Evolutionary conservation across 768 basidiomycete genomes (phyloP), one percentile per base, ranked within the genome.

Genomic region (Phlebiopsis flavidoalba): DNA sequence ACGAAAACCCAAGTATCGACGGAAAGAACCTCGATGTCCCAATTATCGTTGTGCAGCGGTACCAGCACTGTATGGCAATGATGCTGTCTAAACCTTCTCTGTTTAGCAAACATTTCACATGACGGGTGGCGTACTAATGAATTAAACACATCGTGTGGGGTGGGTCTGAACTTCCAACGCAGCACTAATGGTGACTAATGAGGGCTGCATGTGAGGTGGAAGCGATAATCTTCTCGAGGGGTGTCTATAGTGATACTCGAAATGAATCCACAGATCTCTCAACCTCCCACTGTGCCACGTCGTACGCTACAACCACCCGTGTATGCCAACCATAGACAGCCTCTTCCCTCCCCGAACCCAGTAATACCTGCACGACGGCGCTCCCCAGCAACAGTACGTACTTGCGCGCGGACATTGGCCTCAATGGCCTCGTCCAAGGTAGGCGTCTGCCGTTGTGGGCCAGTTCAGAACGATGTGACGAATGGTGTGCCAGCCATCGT

Each of bases 281-380:
- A 54, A 49, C 21, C 7, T 14, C 17, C 59, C 59, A 8, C 26
- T 53, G 12, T 60, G n/a, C 59, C 6, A 60, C 33, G 19, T 53
- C 51, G 45, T 60, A 60, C n/a, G n/a, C n/a, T n/a, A n/a, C 51
- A 19, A 22, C 59, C 59, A 60, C 8, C 59, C 59, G 26, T 54
- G 59, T 8, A 60, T 19, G 31, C 51, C 51, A 50, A 53, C 43
- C 43, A n/a, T n/a, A 60, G 36, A 33, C 36, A 26, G 15, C 51
- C 59, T 17, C 21, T 5, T n/a, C 57, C 57, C 6, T 10, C 15
- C 10, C 24, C 22, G 11, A 11, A 36, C 59, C n/a, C 50, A 60
- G 22, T 15, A 19, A 12, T 22, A n/a, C 11, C 51, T 53, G 35
- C 5, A 60, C 40, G 45, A 60, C 59, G 4, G 59, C 31, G 12